Base-by-base conservation (phyloP, 2,329 filamentous ascomycete genomes). In the Zymoseptoria tritici region DNA sequence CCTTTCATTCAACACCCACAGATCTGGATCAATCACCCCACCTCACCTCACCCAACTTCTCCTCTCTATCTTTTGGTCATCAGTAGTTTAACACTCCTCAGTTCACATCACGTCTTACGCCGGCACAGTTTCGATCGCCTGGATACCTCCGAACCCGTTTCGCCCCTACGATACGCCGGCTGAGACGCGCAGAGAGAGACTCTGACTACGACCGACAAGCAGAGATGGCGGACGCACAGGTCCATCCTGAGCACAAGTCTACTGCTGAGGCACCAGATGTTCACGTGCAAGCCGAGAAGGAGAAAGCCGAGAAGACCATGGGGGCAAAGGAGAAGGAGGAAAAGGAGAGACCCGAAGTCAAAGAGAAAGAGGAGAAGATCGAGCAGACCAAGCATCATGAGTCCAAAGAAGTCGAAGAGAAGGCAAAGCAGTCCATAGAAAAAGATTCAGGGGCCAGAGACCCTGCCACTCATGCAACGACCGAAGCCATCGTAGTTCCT, bases 181-280 rank as follows among this genome's bases (percentile, higher is more conserved):
- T 46, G 7, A 9, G 24, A 52, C 11, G n/a, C 31, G 16, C n/a
- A 26, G 5, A 22, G 49, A 52, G 22, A 26, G 29, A 42, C 46
- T 56, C 52, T 8, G 46, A 54, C n/a, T 57, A 53, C 19, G 36
- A 50, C 8, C 20, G 68, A 60, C 50, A 60, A 46, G 64, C 60
- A 29, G 57, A 60, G 13, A 60, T 61, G 42, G 57, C 67, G 16
- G 62, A 57, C 52, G 67, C 65, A 24, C 73, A 71, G 57, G 70
- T 71, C 54, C 70, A 72, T 2, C 71, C 71, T 9, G 73, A 72
- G 42, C 70, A 72, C 13, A 66, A 69, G 9, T 61, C 64, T 49
- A 64, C 70, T 55, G 63, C 60, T 57, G 67, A 65, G 22, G 65
- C 76, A 1, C 74, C 76, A 6, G 70, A 74, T 57, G 68, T 72